Percentiles rank a stretch among this genome's conserved stretches.
phyloP scores from a whole-genome alignment of 176 grass and related monocot genomes.

The Ensete glaucum region DNA sequence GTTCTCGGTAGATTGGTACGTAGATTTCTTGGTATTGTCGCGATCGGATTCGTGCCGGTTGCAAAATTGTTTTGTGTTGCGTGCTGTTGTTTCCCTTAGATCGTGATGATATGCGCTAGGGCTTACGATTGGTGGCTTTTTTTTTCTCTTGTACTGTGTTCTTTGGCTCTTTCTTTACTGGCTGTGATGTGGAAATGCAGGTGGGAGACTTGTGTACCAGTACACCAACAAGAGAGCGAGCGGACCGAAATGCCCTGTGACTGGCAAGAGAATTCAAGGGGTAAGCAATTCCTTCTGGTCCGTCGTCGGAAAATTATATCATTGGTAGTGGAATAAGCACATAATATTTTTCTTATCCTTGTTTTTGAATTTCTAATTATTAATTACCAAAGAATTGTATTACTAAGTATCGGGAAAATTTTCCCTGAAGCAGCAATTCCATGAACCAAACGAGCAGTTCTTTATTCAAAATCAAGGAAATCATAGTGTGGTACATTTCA shows the following conservation, averaged over 20 bases:
- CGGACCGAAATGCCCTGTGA: neutral
- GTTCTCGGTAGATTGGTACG: no score
- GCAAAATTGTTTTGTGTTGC: neutral
- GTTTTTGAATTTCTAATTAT: no score
- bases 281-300: neutral
- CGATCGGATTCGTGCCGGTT: neutral
- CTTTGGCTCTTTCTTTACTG: neutral
- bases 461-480: neutral
- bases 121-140: neutral
- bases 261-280: neutral
- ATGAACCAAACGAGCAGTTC: no score
- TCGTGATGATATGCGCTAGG: neutral
- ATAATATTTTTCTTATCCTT: no score
- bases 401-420: no score
- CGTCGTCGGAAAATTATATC: no score
- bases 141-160: neutral
- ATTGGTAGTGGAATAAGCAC: no score
- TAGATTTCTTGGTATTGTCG: neutral
- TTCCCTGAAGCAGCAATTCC: neutral
- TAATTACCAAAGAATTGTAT: no score
- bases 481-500: no score
- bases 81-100: neutral
- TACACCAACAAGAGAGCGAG: neutral
- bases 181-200: neutral
- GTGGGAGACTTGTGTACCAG: constrained; percentile 3